These are phyloP conservation scores for Kondoa subrosea DNA, from an alignment of 768 basidiomycete genomes.

Conservation along the genomic window DNA sequence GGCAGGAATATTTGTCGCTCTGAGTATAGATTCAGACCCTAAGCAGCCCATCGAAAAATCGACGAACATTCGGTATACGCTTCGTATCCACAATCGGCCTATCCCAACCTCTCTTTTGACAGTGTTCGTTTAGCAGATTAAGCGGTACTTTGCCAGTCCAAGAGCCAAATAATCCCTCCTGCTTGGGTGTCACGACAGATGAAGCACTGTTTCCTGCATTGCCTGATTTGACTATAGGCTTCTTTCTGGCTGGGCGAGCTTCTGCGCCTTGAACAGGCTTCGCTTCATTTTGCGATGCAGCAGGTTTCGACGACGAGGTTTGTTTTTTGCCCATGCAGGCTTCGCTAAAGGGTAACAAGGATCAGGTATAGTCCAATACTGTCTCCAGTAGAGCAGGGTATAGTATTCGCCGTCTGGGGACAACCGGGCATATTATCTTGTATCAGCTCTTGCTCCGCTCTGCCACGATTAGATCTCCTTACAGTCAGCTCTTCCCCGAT, in stretches of 20 bases:
- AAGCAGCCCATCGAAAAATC: no score
- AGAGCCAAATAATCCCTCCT: not conserved
- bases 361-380: not conserved
- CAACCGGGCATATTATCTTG: no score
- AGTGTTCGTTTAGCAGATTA: constrained; percentile 66
- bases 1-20: constrained; percentile 43
- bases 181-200: not conserved
- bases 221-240: not conserved
- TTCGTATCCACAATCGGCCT: constrained; percentile 65
- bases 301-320: not conserved
- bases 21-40: no score
- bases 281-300: not conserved
- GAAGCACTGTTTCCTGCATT: not conserved
- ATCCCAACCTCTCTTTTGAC: constrained; percentile 80
- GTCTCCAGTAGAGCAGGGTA: no score
- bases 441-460: no score
- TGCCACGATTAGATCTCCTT: no score
- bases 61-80: constrained; percentile 21
- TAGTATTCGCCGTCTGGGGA: no score
- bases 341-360: not conserved
- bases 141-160: constrained; percentile 49
- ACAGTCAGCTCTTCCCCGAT: no score
- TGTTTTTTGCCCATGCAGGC: not conserved
- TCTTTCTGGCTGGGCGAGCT: not conserved
- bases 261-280: not conserved